A percentile compares a stretch with the other conserved stretches of the same genome.
These are phyloP conservation scores for Pyrenochaeta sp. DNA, from an alignment of 2,329 filamentous ascomycete species.

Conservation along the genomic window DNA sequence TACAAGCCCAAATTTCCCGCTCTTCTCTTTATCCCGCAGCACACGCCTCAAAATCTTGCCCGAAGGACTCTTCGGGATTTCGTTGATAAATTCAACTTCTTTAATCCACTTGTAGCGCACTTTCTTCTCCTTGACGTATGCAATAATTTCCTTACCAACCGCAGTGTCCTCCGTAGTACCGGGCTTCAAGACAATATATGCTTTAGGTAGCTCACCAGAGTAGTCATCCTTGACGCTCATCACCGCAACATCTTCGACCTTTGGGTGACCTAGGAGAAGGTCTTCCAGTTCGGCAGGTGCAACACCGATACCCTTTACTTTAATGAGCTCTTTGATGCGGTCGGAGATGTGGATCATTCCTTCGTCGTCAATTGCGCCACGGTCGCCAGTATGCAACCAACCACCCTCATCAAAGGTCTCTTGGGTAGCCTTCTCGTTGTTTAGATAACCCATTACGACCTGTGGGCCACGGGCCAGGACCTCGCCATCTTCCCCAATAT, in stretches of 20 bases:
- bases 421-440: constrained; percentile 53
- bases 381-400: constrained; percentile 67
- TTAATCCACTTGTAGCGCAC: constrained; percentile 58
- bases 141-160: constrained; percentile 53
- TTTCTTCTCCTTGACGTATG: constrained; percentile 55
- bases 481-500: constrained; percentile 62
- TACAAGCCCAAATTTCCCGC: constrained; percentile 36
- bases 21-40: constrained; percentile 54
- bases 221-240: constrained; percentile 64
- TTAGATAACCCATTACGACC: constrained; percentile 60
- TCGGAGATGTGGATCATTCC: constrained; percentile 67
- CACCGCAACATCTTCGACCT: constrained; percentile 66
- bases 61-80: constrained; percentile 58
- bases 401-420: constrained; percentile 59
- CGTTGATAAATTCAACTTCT: constrained; percentile 56
- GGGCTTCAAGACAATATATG: constrained; percentile 54
- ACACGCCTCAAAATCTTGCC: constrained; percentile 59
- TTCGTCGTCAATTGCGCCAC: constrained; percentile 64
- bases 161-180: constrained; percentile 38
- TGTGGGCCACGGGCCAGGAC: constrained; percentile 59
- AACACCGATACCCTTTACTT: constrained; percentile 70
- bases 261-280: constrained; percentile 64
- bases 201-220: constrained; percentile 57
- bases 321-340: constrained; percentile 74
- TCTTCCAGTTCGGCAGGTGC: constrained; percentile 72